Percentiles rank a stretch among this genome's conserved stretches.
phyloP scores from a whole-genome alignment of 23 red algal genomes.

The Gracilaria gracilis region DNA sequence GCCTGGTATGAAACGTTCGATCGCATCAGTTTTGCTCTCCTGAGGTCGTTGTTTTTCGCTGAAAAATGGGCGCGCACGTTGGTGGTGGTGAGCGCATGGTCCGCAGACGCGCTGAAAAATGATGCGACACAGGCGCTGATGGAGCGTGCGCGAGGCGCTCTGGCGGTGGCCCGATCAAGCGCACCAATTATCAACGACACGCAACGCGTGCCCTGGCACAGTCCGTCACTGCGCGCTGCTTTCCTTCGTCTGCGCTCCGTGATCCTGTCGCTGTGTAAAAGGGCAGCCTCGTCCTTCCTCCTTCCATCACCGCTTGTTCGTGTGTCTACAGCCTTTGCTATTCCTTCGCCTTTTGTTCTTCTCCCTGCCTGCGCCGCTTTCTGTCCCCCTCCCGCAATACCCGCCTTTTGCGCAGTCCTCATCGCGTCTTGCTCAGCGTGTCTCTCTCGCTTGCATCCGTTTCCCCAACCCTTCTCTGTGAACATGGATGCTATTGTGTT shows the following conservation, averaged over 20 bases:
- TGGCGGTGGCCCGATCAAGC: background rate
- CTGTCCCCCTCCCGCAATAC: background rate
- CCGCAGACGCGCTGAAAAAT: background rate
- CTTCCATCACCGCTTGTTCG: background rate
- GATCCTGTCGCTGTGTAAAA: background rate
- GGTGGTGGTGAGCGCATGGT: background rate
- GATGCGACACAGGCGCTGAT: background rate
- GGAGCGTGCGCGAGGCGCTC: background rate
- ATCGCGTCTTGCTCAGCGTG: background rate
- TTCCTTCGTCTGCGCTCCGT: constrained; percentile 13
- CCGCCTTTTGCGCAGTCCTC: background rate
- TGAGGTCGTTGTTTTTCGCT: background rate
- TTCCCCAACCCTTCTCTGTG: background rate
- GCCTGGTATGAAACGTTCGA: background rate
- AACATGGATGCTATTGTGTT: constrained; percentile 27
- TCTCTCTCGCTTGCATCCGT: background rate
- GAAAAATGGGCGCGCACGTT: background rate
- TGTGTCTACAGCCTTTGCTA: background rate
- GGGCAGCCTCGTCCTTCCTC: background rate
- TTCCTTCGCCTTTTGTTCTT: background rate
- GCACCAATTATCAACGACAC: constrained; percentile 6
- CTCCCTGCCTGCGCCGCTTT: background rate
- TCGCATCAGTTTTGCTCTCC: background rate
- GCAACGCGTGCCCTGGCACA: background rate
- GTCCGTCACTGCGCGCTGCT: background rate